Evolutionary conservation across 257 asterid genomes (phyloP), one percentile per base, ranked within the genome.

Genomic region (Galeopsis tetrahit): DNA sequence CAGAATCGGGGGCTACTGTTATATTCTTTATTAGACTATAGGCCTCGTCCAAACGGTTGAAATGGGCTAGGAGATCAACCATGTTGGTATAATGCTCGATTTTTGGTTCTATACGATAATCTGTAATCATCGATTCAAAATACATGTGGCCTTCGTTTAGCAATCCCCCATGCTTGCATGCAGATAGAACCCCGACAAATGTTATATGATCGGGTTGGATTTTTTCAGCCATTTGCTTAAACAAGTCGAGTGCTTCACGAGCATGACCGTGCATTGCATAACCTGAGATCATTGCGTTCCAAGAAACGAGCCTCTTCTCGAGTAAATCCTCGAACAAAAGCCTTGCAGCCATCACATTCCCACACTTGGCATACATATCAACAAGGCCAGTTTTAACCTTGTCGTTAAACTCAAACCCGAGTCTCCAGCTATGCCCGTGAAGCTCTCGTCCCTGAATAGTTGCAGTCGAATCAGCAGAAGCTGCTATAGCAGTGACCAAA

Each of bases 301-400:
- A 88, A 61, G 94, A 84, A 74, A 82, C 94, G 40, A 82, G 83
- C 78, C 82, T 80, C 73, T 82, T 85, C 62, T 75, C 85, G 28
- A 10, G 43, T 46, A 85, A 79, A 36, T 63, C 78, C 56, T 84
- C 88, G 7, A 88, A 88, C 75, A 88, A 69, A 17, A 65, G 71
- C 77, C 89, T 72, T 1, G 89, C 88, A 48, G 79, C 65, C 49
- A 64, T 71, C 60, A 84, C 59, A 4, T 80, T 78, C 21, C 95
- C 92, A 67, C 83, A 75, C 79, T 84, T 86, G 8, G 92, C 86
- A 70, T 86, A 83, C 95, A 88, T 86, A 83, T 88, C 94, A 36
- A 85, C 82, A 4, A 88, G 85, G 33, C 85, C 87, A 34, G 95
- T 88, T 71, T 73, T 84, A 63, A 85, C 84, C 78, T 81, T 88